These are phyloP conservation scores for Fraxinus greggii DNA, from an alignment of 305 asterid genomes.

Conservation along the genomic window DNA sequence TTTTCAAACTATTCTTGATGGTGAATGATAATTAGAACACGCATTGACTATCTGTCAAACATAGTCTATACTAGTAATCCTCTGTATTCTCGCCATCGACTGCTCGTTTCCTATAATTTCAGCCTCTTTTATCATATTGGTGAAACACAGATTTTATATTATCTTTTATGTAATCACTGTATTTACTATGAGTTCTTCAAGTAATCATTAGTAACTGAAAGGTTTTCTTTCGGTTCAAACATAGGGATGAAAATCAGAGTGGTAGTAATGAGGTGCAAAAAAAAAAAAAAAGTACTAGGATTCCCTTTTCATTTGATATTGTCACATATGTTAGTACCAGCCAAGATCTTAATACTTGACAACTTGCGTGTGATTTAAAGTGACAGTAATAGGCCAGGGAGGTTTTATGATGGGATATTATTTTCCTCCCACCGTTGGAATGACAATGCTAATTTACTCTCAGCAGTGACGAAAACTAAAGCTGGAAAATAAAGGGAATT, in stretches of 20 bases:
- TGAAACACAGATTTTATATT: background rate
- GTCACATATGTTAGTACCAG: background rate
- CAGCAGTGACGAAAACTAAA: background rate
- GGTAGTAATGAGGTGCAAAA: background rate
- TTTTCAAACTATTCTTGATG: conserved; percentile 8
- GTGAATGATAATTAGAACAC: background rate
- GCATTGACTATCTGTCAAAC: background rate
- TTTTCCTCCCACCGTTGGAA: background rate
- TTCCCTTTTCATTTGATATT: background rate
- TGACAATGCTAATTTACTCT: background rate
- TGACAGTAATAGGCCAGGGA: background rate
- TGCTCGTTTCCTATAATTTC: background rate
- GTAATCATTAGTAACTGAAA: background rate
- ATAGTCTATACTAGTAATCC: background rate
- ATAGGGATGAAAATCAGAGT: background rate
- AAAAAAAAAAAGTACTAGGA: background rate
- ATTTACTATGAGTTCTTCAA: background rate
- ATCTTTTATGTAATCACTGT: background rate
- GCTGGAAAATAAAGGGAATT: background rate
- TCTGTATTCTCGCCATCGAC: background rate
- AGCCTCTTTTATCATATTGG: background rate
- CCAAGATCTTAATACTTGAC: background rate
- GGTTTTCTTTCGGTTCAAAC: background rate
- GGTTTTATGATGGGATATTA: background rate
- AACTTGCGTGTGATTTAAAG: background rate